These are phyloP conservation scores for Myriosclerotinia curreyana DNA, from an alignment of 2,329 filamentous ascomycete genomes.

Conservation along the genomic window DNA sequence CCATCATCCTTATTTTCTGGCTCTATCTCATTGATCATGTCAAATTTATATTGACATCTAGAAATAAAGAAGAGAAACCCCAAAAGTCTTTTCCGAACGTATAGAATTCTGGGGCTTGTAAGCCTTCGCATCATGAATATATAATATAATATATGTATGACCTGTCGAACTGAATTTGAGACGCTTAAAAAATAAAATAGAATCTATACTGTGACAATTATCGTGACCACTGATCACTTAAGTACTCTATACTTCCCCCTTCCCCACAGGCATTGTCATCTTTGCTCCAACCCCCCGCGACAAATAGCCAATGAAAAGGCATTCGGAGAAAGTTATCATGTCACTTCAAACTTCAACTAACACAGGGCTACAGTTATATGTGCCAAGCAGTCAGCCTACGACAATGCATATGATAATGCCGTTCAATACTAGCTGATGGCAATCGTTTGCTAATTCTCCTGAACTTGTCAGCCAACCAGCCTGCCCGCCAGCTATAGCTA, in stretches of 20 bases:
- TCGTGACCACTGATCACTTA: too few relatives aligned
- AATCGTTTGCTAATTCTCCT: background rate
- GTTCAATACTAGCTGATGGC: background rate
- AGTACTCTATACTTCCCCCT: too few relatives aligned
- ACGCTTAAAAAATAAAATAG: background rate
- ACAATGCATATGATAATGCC: background rate
- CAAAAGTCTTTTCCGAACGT: background rate
- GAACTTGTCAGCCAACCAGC: too few relatives aligned
- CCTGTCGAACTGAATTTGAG: too few relatives aligned
- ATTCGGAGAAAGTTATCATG: background rate
- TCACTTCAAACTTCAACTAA: background rate
- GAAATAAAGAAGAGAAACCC: too few relatives aligned
- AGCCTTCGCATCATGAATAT: too few relatives aligned
- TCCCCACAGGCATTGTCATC: background rate
- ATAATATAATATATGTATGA: too few relatives aligned
- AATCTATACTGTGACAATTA: background rate
- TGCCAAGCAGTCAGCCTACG: slow-evolving; percentile 1
- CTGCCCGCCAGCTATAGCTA: too few relatives aligned
- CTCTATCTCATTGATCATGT: too few relatives aligned
- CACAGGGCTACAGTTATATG: background rate
- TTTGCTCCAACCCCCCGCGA: background rate
- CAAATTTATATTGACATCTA: too few relatives aligned
- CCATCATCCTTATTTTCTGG: too few relatives aligned
- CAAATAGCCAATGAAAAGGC: background rate
- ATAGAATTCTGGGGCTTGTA: too few relatives aligned